Evolutionary conservation across 1,284 basidiomycete species (phyloP).

Genomic region (Nidula niveotomentosa): DNA sequence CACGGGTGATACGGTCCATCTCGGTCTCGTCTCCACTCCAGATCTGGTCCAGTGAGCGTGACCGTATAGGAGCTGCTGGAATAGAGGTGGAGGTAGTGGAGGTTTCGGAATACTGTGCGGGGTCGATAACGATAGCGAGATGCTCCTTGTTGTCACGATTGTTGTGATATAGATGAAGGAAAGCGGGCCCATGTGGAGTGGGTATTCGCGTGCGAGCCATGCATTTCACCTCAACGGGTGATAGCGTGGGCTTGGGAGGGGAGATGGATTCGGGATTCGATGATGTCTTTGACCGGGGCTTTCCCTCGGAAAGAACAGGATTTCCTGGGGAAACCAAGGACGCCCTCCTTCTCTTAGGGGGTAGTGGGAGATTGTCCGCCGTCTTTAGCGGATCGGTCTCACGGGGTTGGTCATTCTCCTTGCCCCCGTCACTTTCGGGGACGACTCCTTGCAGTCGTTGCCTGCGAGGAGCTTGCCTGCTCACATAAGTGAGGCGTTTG

Average conservation of each 20-base stretch:
- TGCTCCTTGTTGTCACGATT: constrained; percentile 93
- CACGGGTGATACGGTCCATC: constrained; percentile 91
- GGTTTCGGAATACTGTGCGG: constrained; percentile 68
- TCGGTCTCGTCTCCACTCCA: constrained; percentile 91
- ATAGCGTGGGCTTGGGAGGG: constrained; percentile 15
- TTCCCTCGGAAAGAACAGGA: constrained; percentile 18
- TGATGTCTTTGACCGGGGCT: constrained; percentile 17
- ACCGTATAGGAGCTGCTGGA: constrained; percentile 60
- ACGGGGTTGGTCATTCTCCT: constrained; percentile 35
- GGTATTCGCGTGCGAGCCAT: constrained; percentile 98
- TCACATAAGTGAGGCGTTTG: constrained; percentile 57
- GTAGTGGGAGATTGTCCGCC: constrained; percentile 26
- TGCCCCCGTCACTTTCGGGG: constrained; percentile 21
- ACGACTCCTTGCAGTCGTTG: constrained; percentile 39
- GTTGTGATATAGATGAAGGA: constrained; percentile 95
- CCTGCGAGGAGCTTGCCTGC: constrained; percentile 69
- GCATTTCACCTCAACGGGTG: constrained; percentile 70
- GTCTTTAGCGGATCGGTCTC: constrained; percentile 27
- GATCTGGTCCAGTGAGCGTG: constrained; percentile 78
- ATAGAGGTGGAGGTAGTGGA: constrained; percentile 32
- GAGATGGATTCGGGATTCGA: constrained; percentile 9
- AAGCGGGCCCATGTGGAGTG: constrained; percentile 92
- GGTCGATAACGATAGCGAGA: constrained; percentile 94
- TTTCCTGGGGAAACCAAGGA: constrained; percentile 23
- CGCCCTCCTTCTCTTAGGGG: constrained; percentile 34